Percentiles rank a stretch among this genome's conserved stretches.
These are phyloP conservation scores for Starmerella geochares DNA, from an alignment of 805 yeast species.

Conservation along the genomic window DNA sequence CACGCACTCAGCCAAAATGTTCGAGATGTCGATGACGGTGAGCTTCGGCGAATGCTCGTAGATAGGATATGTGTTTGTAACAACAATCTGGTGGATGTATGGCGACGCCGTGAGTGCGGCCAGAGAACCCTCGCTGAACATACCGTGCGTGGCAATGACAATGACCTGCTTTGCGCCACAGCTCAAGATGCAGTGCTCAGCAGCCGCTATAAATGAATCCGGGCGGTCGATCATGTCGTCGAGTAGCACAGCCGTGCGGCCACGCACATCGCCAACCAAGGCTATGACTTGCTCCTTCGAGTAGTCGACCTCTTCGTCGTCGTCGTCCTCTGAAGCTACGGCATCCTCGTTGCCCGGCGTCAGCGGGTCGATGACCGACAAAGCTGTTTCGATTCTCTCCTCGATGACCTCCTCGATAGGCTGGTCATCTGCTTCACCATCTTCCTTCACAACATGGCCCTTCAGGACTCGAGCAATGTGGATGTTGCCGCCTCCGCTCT, in stretches of 20 bases:
- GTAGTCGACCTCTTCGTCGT: constrained; percentile 72
- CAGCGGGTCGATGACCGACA: background rate
- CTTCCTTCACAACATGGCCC: constrained; percentile 75
- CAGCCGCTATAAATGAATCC: constrained; percentile 87
- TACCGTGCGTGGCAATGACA: constrained; percentile 91
- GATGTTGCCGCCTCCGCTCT: constrained; percentile 35
- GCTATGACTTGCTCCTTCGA: constrained; percentile 77
- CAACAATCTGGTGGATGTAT: constrained; percentile 83
- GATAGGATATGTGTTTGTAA: constrained; percentile 93
- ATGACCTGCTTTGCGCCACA: constrained; percentile 93
- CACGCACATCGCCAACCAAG: constrained; percentile 88
- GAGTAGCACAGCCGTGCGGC: constrained; percentile 81
- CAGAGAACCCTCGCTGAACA: constrained; percentile 78
- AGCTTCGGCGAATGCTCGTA: constrained; percentile 57
- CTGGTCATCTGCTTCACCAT: constrained; percentile 4
- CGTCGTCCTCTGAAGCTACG: constrained; percentile 29
- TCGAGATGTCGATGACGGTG: constrained; percentile 81
- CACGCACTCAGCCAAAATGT: constrained; percentile 94
- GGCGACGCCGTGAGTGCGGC: constrained; percentile 66
- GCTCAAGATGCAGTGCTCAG: constrained; percentile 89
- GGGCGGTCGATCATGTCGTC: constrained; percentile 98
- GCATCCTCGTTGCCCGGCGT: background rate
- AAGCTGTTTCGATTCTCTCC: constrained; percentile 33
- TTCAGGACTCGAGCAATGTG: constrained; percentile 93
- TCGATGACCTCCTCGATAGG: background rate